These are phyloP conservation scores for Podospora tetraspora DNA, from an alignment of 495 filamentous ascomycete species.

Conservation along the genomic window DNA sequence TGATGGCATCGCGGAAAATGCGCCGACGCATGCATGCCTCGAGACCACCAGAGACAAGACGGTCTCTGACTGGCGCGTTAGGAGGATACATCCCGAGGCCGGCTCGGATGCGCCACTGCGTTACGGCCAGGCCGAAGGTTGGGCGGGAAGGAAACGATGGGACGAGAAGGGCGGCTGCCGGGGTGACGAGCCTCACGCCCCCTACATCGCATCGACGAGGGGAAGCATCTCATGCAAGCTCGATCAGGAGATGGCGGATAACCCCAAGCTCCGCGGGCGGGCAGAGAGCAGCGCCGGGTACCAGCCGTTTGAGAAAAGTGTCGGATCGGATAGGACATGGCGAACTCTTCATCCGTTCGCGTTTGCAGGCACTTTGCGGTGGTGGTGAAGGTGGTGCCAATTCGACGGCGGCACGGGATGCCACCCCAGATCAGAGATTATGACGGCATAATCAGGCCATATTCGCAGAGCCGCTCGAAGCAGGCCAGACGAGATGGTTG, in stretches of 20 bases:
- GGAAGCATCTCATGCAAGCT: neutral
- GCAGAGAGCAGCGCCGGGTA: neutral
- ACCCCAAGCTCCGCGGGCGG: neutral
- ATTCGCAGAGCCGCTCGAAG: slow-evolving; percentile 3
- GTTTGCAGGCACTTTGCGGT: neutral
- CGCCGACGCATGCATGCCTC: neutral
- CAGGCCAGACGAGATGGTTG: neutral
- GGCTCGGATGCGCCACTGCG: neutral
- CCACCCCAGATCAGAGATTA: neutral
- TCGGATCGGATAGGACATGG: neutral
- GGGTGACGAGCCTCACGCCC: neutral
- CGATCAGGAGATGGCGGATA: neutral
- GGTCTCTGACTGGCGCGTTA: neutral
- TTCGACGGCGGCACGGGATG: neutral
- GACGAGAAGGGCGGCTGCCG: neutral
- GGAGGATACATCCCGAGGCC: neutral
- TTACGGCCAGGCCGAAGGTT: neutral
- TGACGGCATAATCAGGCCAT: slow-evolving; percentile 27
- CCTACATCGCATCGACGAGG: neutral
- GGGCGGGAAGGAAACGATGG: neutral
- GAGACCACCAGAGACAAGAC: neutral
- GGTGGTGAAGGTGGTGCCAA: neutral
- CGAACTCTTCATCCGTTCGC: neutral
- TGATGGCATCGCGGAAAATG: slow-evolving; percentile 6
- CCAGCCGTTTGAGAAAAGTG: neutral